These are phyloP conservation scores for Kodamaea restingae DNA, from an alignment of 805 yeast genomes.

Conservation along the genomic window DNA sequence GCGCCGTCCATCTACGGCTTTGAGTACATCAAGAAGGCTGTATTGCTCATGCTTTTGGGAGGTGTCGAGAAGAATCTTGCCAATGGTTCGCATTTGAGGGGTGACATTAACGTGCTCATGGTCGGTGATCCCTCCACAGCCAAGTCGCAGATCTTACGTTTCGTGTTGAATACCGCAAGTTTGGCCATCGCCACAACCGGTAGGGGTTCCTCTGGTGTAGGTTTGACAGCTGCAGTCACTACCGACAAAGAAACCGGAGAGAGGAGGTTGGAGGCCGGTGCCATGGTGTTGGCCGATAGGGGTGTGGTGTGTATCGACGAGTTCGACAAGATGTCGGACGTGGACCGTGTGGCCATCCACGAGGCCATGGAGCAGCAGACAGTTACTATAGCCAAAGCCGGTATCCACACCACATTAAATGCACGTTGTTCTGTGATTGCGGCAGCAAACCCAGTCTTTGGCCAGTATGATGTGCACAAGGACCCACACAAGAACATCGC, in stretches of 20 bases:
- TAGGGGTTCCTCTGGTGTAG: conserved; percentile 99
- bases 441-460: conserved; percentile 96
- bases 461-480: conserved; percentile 92
- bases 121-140: conserved; percentile 99
- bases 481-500: conserved; percentile 97
- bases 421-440: conserved; percentile 97
- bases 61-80: conserved; percentile 92
- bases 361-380: conserved; percentile 99
- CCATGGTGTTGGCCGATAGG: conserved; percentile 96
- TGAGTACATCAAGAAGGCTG: conserved; percentile 86
- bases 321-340: conserved; percentile 96
- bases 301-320: conserved; percentile 98
- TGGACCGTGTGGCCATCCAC: conserved; percentile 96
- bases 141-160: conserved; percentile 90
- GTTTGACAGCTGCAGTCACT: conserved; percentile 98
- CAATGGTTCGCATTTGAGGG: conserved; percentile 95
- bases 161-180: conserved; percentile 91
- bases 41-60: conserved; percentile 83
- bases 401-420: conserved; percentile 92
- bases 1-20: conserved; percentile 97
- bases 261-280: conserved; percentile 95
- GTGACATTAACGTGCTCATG: conserved; percentile 93
- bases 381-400: conserved; percentile 96
- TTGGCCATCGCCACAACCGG: conserved; percentile 98
- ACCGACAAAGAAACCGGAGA: conserved; percentile 97